phyloP scores from a whole-genome alignment of 176 grass and related monocot genomes.

The Carex littledalei region DNA sequence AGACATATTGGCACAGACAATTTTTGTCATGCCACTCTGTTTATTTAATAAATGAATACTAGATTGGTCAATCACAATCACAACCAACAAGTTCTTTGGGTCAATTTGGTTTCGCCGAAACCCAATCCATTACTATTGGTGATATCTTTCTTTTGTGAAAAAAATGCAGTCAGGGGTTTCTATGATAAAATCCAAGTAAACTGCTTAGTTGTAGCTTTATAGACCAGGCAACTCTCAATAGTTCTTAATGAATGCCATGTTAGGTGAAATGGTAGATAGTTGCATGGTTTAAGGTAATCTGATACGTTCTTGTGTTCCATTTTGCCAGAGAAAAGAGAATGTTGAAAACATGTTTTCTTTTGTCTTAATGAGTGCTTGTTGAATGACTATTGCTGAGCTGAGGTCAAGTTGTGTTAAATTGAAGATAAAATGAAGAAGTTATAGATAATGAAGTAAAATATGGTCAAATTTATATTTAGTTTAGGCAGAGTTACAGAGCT shows the following conservation, averaged over 20 bases:
- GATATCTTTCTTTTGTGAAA: background rate
- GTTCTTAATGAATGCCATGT: too few species aligned
- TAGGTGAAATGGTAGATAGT: background rate
- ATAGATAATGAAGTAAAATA: background rate
- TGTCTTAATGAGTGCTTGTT: background rate
- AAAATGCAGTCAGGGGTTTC: background rate
- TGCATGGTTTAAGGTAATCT: background rate
- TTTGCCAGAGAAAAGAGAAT: background rate
- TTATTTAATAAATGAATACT: background rate
- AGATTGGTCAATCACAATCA: background rate
- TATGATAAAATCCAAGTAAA: background rate
- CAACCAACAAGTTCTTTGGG: background rate
- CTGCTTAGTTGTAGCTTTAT: background rate
- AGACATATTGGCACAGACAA: background rate
- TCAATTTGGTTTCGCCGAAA: background rate
- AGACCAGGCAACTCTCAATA: background rate
- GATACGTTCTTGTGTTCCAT: background rate
- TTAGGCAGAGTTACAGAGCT: background rate
- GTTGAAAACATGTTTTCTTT: background rate
- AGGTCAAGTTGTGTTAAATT: background rate
- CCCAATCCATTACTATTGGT: too few species aligned
- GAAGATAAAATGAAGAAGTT: background rate
- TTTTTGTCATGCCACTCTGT: background rate
- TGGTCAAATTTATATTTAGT: background rate
- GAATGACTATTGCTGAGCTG: background rate